phyloP scores from a whole-genome alignment of 257 asterid genomes.

The Solanum paucissectum region DNA sequence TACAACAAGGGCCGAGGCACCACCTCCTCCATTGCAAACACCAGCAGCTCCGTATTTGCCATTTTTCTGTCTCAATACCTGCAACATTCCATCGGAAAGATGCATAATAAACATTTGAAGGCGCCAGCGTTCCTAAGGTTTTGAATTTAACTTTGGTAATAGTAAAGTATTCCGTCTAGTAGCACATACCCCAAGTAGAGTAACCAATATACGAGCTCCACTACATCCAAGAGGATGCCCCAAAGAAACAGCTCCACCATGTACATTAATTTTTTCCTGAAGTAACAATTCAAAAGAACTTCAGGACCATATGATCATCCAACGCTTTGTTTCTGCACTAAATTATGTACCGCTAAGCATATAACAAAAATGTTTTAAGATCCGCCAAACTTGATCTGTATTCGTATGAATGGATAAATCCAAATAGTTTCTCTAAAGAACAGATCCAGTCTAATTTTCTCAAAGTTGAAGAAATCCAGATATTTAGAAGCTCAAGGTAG shows the following conservation, averaged over 20 bases:
- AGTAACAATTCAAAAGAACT: slow-evolving; percentile 1
- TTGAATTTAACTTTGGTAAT: not conserved
- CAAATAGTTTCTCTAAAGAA: not conserved
- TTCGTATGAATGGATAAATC: not conserved
- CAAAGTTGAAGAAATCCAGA: not conserved
- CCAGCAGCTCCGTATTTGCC: slow-evolving; percentile 85
- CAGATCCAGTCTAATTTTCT: not conserved
- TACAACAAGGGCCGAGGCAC: slow-evolving; percentile 88
- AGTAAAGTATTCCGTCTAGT: not conserved
- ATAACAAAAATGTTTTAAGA: not conserved
- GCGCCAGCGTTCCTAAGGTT: not conserved
- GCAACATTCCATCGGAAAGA: not conserved
- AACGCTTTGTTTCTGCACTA: not conserved
- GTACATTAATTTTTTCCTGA: slow-evolving; percentile 83
- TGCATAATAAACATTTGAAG: not conserved
- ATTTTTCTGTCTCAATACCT: slow-evolving; percentile 81
- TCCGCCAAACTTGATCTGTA: not conserved
- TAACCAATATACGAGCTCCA: slow-evolving; percentile 93
- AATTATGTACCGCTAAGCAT: not conserved
- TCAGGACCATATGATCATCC: not conserved
- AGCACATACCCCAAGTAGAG: slow-evolving; percentile 85
- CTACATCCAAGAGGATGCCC: slow-evolving; percentile 99
- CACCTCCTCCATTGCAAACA: slow-evolving; percentile 98
- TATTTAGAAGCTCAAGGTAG: not conserved
- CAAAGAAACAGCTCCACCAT: slow-evolving; percentile 97